A percentile compares a stretch with the other conserved stretches of the same genome.
phyloP scores from a whole-genome alignment of 768 basidiomycete genomes.

The Mycena capillaripes region DNA sequence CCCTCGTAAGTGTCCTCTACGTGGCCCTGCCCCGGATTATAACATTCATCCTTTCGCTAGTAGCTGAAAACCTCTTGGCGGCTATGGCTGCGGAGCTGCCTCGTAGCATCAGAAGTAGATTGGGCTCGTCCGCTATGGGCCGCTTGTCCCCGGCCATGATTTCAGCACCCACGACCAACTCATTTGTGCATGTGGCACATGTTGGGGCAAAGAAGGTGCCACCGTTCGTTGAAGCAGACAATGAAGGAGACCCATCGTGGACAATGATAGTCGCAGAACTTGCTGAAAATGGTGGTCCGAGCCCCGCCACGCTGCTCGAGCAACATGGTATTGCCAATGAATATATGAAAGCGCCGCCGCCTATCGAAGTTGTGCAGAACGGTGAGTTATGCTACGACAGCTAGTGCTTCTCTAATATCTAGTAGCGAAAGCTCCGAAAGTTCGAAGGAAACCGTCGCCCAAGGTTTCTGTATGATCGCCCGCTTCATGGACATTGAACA shows the following conservation, averaged over 20 bases:
- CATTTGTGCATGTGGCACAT: conserved; percentile 78
- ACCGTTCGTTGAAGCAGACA: conserved; percentile 62
- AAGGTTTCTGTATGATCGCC: conserved; percentile 18
- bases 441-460: conserved; percentile 33
- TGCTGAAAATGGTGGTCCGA: conserved; percentile 29
- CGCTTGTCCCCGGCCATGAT: conserved; percentile 59
- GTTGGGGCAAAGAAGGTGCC: conserved; percentile 55
- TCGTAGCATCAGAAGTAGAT: conserved; percentile 33
- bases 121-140: conserved; percentile 33
- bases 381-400: conserved; percentile 5
- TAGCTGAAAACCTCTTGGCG: conserved; percentile 10
- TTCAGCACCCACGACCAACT: conserved; percentile 69
- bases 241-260: conserved; percentile 69
- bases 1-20: conserved; percentile 37
- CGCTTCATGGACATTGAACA: background rate
- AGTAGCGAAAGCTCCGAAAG: conserved; percentile 26
- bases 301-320: conserved; percentile 45
- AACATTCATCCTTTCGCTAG: conserved; percentile 1
- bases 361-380: background rate
- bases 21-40: background rate
- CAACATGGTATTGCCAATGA: conserved; percentile 52
- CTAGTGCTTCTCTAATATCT: conserved; percentile 26
- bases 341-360: conserved; percentile 47
- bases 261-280: conserved; percentile 55
- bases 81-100: conserved; percentile 24